Percentiles rank a stretch among this genome's conserved stretches.
phyloP scores from a whole-genome alignment of 371 early-diverging fungal species.

The Actinomortierella ambigua region DNA sequence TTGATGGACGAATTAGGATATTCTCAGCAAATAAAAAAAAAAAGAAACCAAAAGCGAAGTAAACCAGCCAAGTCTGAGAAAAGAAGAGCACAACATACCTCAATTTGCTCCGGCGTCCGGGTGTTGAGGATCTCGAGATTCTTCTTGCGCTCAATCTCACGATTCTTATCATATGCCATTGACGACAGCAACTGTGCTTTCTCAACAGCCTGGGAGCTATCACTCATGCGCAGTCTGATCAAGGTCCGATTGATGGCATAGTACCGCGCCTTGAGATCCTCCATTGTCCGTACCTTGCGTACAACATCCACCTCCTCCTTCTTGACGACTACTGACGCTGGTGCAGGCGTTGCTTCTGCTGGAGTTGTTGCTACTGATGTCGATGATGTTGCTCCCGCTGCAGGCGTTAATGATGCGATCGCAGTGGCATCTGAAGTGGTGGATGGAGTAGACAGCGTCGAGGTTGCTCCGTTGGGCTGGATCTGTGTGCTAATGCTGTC shows the following conservation, averaged over 20 bases:
- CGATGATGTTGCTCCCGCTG: background rate
- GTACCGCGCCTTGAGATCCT: constrained; percentile 37
- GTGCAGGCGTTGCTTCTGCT: background rate
- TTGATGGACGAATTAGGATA: background rate
- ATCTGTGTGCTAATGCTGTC: background rate
- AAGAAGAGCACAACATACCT: constrained; percentile 33
- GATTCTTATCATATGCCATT: constrained; percentile 35
- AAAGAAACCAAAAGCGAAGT: background rate
- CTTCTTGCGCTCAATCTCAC: constrained; percentile 82
- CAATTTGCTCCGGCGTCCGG: constrained; percentile 79
- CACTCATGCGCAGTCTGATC: constrained; percentile 23
- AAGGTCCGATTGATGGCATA: constrained; percentile 21
- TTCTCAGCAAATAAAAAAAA: background rate
- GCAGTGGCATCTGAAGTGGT: constrained; percentile 2
- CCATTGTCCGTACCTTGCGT: constrained; percentile 48
- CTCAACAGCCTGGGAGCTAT: constrained; percentile 38
- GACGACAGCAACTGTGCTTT: constrained; percentile 36
- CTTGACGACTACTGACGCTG: constrained; percentile 2
- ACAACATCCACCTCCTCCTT: constrained; percentile 12
- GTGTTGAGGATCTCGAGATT: constrained; percentile 70
- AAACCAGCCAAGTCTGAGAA: background rate
- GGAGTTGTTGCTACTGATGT: too few species aligned
- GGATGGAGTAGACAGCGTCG: background rate
- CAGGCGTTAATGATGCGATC: background rate
- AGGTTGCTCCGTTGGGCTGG: too few species aligned